A percentile compares a stretch with the other conserved stretches of the same genome.
Evolutionary conservation across 257 asterid genomes (phyloP).

Genomic region (Solanum habrochaites): DNA sequence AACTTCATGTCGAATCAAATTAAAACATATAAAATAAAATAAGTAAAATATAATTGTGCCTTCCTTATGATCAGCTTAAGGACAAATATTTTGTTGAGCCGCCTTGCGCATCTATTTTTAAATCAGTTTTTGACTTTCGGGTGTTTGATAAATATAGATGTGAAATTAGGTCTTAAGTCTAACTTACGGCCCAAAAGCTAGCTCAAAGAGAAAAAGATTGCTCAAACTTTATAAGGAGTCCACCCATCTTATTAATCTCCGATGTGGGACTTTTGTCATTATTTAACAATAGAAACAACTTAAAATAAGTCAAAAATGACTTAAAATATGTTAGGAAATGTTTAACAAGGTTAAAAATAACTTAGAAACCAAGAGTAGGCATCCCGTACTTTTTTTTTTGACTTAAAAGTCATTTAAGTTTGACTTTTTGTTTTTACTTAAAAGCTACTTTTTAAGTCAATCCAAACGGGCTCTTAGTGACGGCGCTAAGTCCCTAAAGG

Average conservation of each 20-base stretch:
- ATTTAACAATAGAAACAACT: too few species aligned
- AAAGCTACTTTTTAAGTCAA: background rate
- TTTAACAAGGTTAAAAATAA: too few species aligned
- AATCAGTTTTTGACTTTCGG: too few species aligned
- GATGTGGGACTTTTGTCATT: too few species aligned
- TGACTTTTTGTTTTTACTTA: too few species aligned
- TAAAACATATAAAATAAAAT: too few species aligned
- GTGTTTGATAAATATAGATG: background rate
- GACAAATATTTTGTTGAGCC: background rate
- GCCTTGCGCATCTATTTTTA: fast-evolving
- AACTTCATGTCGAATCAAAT: background rate
- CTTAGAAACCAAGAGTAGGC: background rate
- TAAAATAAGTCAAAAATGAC: background rate
- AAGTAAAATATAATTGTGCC: background rate
- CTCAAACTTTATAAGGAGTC: too few species aligned
- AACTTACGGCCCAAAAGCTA: too few species aligned
- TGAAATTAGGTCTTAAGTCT: too few species aligned
- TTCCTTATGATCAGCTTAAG: background rate
- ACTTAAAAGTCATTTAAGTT: background rate
- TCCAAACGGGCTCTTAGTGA: background rate
- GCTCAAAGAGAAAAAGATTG: too few species aligned
- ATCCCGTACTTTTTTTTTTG: fast-evolving
- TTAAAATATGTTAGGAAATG: too few species aligned
- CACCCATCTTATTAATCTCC: too few species aligned
- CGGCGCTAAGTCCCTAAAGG: background rate